These are phyloP conservation scores for Auriscalpium microsporum DNA, from an alignment of 768 basidiomycete species.

Conservation along the genomic window DNA sequence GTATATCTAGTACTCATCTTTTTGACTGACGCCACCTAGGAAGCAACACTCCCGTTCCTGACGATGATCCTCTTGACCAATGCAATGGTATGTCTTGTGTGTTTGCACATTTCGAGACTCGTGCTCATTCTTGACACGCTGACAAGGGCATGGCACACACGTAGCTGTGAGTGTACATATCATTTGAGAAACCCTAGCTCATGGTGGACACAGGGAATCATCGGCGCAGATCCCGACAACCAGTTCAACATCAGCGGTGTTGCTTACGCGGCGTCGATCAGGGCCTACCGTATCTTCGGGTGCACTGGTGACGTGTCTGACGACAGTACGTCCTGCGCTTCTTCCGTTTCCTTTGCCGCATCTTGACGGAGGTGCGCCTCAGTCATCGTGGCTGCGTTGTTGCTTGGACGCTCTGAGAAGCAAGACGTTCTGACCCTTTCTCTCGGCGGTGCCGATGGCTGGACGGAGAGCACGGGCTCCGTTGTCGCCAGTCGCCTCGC, in stretches of 20 bases:
- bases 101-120: not conserved
- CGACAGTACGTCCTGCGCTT: constrained; percentile 32
- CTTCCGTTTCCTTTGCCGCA: not conserved
- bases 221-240: constrained; percentile 54
- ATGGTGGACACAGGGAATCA: constrained; percentile 40
- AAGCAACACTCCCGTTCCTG: constrained; percentile 40
- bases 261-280: constrained; percentile 50
- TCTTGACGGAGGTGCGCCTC: constrained; percentile 19
- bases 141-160: not conserved
- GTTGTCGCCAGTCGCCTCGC: constrained; percentile 56
- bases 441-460: constrained; percentile 55
- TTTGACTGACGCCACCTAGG: constrained; percentile 17
- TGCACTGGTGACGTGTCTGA: constrained; percentile 44
- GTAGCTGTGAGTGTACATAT: not conserved
- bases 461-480: constrained; percentile 46
- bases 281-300: constrained; percentile 51
- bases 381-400: constrained; percentile 43
- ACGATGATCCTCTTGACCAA: constrained; percentile 44
- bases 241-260: constrained; percentile 62
- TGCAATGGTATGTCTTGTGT: constrained; percentile 28
- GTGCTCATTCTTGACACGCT: not conserved
- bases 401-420: constrained; percentile 42
- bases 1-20: too few relatives aligned
- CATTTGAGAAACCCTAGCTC: constrained; percentile 53
- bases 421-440: constrained; percentile 60